Evolutionary conservation across 2,329 filamentous ascomycete genomes (phyloP).

Genomic region (Davidsoniella neocaledoniae): DNA sequence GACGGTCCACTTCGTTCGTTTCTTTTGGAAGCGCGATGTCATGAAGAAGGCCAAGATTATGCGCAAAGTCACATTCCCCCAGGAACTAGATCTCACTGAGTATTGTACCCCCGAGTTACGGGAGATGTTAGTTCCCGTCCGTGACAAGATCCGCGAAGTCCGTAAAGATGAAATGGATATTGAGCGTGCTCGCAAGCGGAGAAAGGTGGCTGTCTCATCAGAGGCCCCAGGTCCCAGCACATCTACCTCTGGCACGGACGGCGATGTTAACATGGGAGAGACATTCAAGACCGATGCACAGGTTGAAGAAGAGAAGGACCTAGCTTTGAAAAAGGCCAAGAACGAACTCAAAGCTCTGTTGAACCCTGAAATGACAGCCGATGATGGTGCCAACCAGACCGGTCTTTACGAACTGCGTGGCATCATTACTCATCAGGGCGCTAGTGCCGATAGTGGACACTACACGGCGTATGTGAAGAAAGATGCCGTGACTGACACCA

Average conservation of each 20-base stretch:
- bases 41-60: conserved; percentile 99
- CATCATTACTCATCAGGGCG: conserved; percentile 90
- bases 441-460: conserved; percentile 91
- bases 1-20: conserved; percentile 92
- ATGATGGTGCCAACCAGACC: conserved; percentile 78
- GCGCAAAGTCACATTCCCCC: conserved; percentile 93
- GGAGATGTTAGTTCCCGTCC: conserved; percentile 70
- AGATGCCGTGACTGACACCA: conserved; percentile 51
- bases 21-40: conserved; percentile 91
- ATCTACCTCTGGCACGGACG: conserved; percentile 32
- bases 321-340: conserved; percentile 61
- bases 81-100: conserved; percentile 82
- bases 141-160: conserved; percentile 89
- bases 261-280: conserved; percentile 58
- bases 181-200: conserved; percentile 78
- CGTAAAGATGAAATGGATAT: conserved; percentile 90
- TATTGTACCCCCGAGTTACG: conserved; percentile 87
- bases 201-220: conserved; percentile 46
- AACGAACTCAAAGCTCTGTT: conserved; percentile 73
- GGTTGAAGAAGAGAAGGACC: conserved; percentile 69
- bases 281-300: conserved; percentile 88
- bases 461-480: conserved; percentile 99
- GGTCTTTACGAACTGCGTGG: conserved; percentile 89
- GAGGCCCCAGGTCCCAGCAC: conserved; percentile 17
- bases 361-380: conserved; percentile 53